Evolutionary conservation across 768 basidiomycete species (phyloP).

Genomic region (Lactarius sanguifluus): DNA sequence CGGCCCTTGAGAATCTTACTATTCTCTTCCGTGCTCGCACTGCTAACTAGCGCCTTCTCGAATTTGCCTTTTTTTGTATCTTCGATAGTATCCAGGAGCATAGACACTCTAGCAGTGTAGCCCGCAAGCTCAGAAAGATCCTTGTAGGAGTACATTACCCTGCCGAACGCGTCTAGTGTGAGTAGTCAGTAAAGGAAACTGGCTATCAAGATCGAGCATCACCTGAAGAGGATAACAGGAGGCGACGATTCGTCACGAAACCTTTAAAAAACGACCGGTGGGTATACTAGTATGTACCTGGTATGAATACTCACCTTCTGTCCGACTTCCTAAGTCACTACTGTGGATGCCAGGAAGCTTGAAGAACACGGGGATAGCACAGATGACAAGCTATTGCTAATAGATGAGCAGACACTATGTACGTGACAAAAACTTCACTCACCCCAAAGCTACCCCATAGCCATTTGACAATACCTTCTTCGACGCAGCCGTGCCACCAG

Average conservation of each 20-base stretch:
- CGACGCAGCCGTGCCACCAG: slow-evolving; percentile 89
- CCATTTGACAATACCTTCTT: slow-evolving; percentile 97
- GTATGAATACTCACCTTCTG: slow-evolving; percentile 63
- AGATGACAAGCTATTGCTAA: slow-evolving; percentile 54
- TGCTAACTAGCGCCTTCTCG: slow-evolving; percentile 83
- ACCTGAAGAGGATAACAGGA: slow-evolving; percentile 86
- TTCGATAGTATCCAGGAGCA: slow-evolving; percentile 86
- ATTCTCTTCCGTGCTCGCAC: slow-evolving; percentile 70
- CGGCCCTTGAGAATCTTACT: slow-evolving; percentile 71
- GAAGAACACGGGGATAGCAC: slow-evolving; percentile 93
- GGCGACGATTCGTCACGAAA: slow-evolving; percentile 93
- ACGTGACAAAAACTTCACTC: slow-evolving; percentile 34
- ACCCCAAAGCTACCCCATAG: slow-evolving; percentile 95
- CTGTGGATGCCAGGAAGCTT: slow-evolving; percentile 67
- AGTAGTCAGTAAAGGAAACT: slow-evolving; percentile 10
- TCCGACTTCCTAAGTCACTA: slow-evolving; percentile 79
- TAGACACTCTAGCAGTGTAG: slow-evolving; percentile 88
- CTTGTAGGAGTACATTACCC: slow-evolving; percentile 97
- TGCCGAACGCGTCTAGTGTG: slow-evolving; percentile 80
- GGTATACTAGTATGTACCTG: background rate
- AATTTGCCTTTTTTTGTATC: slow-evolving; percentile 83
- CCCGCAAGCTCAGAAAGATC: slow-evolving; percentile 95
- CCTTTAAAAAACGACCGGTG: slow-evolving; percentile 44
- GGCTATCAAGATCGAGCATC: slow-evolving; percentile 23
- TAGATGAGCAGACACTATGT: slow-evolving; percentile 9